These are phyloP conservation scores for Penicillium sp. DNA, from an alignment of 2,329 filamentous ascomycete genomes.

Conservation along the genomic window DNA sequence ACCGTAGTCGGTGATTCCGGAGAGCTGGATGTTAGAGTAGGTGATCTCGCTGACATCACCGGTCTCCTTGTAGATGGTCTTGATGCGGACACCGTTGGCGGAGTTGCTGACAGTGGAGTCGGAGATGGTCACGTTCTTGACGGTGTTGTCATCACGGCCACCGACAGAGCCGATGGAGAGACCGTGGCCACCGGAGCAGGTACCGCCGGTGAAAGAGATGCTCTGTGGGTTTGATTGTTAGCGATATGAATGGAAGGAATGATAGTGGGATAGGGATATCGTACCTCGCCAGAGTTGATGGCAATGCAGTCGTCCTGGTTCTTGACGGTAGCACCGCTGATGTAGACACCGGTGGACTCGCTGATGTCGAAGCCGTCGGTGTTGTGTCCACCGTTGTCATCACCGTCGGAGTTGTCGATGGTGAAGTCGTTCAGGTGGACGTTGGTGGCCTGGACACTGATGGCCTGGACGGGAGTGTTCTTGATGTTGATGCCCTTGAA, in stretches of 20 bases:
- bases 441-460: constrained; percentile 40
- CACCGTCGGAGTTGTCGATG: constrained; percentile 52
- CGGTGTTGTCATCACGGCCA: constrained; percentile 47
- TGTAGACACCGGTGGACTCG: constrained; percentile 42
- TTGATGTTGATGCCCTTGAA: constrained; percentile 29
- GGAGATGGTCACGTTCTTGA: constrained; percentile 46
- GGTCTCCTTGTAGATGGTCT: constrained; percentile 46
- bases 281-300: constrained; percentile 47
- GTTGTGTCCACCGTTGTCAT: constrained; percentile 42
- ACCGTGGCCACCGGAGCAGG: constrained; percentile 31
- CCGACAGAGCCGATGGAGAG: constrained; percentile 53
- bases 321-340: constrained; percentile 45
- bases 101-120: constrained; percentile 45
- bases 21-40: constrained; percentile 47
- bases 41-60: constrained; percentile 47
- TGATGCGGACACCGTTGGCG: constrained; percentile 51
- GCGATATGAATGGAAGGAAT: too few species aligned
- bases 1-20: constrained; percentile 44
- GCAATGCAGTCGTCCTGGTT: constrained; percentile 56
- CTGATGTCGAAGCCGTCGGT: constrained; percentile 41
- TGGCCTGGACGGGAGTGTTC: constrained; percentile 34
- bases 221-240: constrained; percentile 14
- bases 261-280: background rate
- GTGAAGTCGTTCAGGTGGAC: constrained; percentile 46
- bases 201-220: constrained; percentile 24